A percentile compares a stretch with the other conserved stretches of the same genome.
These are phyloP conservation scores for Erigeron philadelphicus DNA, from an alignment of 140 eudicot genomes.

Conservation along the genomic window DNA sequence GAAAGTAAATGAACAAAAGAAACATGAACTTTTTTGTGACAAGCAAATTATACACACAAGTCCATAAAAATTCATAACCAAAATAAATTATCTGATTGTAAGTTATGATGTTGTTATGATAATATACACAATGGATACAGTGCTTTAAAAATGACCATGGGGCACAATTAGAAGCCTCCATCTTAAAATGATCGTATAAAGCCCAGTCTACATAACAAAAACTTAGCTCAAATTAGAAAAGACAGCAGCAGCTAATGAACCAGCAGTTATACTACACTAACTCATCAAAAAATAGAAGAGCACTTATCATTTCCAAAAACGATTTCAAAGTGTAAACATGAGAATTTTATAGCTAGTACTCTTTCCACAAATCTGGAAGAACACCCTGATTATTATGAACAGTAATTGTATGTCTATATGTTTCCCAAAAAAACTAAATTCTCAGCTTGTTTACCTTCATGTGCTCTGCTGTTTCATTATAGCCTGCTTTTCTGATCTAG, in stretches of 20 bases:
- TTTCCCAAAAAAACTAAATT: neutral
- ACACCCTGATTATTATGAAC: neutral
- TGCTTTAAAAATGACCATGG: too few species aligned
- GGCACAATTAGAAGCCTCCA: too few species aligned
- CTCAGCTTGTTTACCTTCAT: neutral
- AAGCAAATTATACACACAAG: neutral
- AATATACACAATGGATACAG: too few species aligned
- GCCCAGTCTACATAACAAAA: neutral
- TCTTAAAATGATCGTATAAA: too few species aligned
- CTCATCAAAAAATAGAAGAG: neutral
- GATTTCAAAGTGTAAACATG: neutral
- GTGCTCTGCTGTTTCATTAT: conserved; percentile 6
- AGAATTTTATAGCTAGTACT: neutral
- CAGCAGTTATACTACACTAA: neutral
- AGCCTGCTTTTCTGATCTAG: conserved; percentile 3
- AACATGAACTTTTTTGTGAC: neutral
- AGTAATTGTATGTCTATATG: neutral
- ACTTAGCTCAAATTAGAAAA: neutral
- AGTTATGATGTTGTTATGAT: neutral
- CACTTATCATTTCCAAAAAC: neutral
- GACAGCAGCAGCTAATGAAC: neutral
- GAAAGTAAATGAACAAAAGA: neutral
- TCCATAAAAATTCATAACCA: neutral
- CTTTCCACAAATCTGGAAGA: conserved; percentile 4
- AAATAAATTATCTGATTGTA: neutral